These are phyloP conservation scores for Beta macrorhiza DNA, from an alignment of 179 eudicot genomes.

Conservation along the genomic window DNA sequence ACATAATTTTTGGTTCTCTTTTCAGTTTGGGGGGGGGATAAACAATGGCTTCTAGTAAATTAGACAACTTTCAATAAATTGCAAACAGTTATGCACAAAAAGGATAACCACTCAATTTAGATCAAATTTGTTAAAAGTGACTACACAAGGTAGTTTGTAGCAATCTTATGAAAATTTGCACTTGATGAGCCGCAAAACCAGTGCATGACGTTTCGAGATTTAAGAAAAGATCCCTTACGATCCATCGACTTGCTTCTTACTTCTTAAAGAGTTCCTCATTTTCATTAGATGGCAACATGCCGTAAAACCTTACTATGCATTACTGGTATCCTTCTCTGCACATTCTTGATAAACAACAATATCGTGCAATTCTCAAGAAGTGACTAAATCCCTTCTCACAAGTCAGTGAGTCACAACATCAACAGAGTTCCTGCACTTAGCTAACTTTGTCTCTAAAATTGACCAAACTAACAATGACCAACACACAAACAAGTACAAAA, in stretches of 20 bases:
- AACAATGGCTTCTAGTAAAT: too few species aligned
- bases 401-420: neutral
- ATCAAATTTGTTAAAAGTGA: too few species aligned
- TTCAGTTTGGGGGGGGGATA: too few species aligned
- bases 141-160: too few species aligned
- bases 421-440: neutral
- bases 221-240: neutral
- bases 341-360: neutral
- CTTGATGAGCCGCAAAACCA: neutral
- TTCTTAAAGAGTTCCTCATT: neutral
- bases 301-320: neutral
- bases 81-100: too few species aligned
- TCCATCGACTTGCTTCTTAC: neutral
- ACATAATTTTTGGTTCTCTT: too few species aligned
- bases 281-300: neutral
- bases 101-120: neutral
- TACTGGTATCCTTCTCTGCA: neutral
- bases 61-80: too few species aligned
- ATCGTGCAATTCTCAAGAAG: neutral
- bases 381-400: neutral
- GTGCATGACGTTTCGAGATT: neutral
- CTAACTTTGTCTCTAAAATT: neutral
- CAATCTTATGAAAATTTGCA: neutral
- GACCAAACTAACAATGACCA: neutral
- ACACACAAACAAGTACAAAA: constrained; percentile 1